A percentile compares a stretch with the other conserved stretches of the same genome.
phyloP scores from a whole-genome alignment of 2,329 filamentous ascomycete genomes.

The Microcera coccophila region DNA sequence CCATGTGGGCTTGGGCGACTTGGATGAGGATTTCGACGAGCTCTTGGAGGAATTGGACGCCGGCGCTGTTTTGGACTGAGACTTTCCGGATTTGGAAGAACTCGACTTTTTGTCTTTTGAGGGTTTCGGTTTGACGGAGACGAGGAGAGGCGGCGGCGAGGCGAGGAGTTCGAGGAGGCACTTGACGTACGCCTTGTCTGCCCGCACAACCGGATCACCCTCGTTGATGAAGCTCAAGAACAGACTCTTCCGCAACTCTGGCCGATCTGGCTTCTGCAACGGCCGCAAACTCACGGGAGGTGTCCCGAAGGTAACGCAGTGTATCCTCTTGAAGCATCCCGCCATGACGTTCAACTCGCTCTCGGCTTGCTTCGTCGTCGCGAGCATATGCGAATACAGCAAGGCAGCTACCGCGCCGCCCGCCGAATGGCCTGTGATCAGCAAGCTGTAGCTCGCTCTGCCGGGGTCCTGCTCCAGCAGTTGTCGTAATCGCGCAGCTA shows the following conservation, averaged over 20 bases:
- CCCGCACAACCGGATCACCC: slow-evolving; percentile 74
- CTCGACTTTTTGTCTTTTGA: slow-evolving; percentile 6
- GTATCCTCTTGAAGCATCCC: slow-evolving; percentile 69
- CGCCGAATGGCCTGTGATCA: slow-evolving; percentile 84
- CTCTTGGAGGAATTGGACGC: neutral
- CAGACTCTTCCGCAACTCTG: slow-evolving; percentile 58
- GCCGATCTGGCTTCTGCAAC: slow-evolving; percentile 53
- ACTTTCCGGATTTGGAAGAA: slow-evolving; percentile 4
- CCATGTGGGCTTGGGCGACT: slow-evolving; percentile 49
- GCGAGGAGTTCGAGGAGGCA: slow-evolving; percentile 69
- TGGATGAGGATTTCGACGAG: slow-evolving; percentile 11
- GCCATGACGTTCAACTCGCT: slow-evolving; percentile 70
- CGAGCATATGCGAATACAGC: slow-evolving; percentile 78
- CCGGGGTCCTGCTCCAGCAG: slow-evolving; percentile 68
- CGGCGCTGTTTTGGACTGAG: slow-evolving; percentile 3
- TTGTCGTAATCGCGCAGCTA: slow-evolving; percentile 65
- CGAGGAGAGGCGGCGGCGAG: slow-evolving; percentile 47
- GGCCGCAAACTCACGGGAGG: slow-evolving; percentile 73
- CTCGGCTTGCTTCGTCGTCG: slow-evolving; percentile 47
- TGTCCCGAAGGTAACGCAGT: slow-evolving; percentile 83
- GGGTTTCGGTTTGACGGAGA: neutral
- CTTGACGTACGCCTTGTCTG: slow-evolving; percentile 71
- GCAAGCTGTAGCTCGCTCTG: slow-evolving; percentile 62
- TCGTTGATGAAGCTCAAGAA: slow-evolving; percentile 83
- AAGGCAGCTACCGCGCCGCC: slow-evolving; percentile 79